Base-by-base conservation (phyloP, 1,284 basidiomycete genomes). In the Boletus sp. region DNA sequence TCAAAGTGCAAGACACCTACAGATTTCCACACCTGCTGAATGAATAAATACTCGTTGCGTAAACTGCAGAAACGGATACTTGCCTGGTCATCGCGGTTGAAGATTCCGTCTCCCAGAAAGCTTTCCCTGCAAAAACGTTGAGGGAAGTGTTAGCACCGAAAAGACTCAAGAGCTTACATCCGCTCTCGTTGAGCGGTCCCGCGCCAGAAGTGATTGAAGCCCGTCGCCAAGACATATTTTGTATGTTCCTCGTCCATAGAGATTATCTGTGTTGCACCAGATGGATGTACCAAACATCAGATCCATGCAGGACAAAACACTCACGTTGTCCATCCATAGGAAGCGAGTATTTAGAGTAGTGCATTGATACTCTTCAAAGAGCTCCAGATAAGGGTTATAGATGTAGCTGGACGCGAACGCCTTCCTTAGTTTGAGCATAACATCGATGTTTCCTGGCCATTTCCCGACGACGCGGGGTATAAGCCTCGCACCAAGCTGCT, bases 401-500 rank as follows among this genome's bases (percentile, higher is more conserved):
- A 82, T 68, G 58, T 87, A 86, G 50, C 72, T 75, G 22, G 72
- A 76, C 56, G 76, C 74, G 62, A 78, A 76, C 1, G 76, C 74
- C 20, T 69, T 69, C 57, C 76, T 70, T 69, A 83, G 73, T 50
- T 68, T 70, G 34, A 83, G 60, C 46, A 86, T 69, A 32, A 88
- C 61, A 60, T 88, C 84, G 52, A 87, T 68, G 59, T 87, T 87
- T 16, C 85, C 85, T 5, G 82, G 83, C 81, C 82, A 84, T 67
- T 75, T 78, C 6, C 84, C 84, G 17, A 74, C 66, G n/a, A 85
- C 77, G 22, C 73, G 68, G 4, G 79, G 77, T 41, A 83, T 77
- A 2, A 66, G 69, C 46, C 70, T 68, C 2, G 78, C 80, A 8
- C 75, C 75, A 20, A 81, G 61, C 20, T 69, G 68, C 13, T 58